Evolutionary conservation across 192 early-diverging fungal genomes (phyloP), one percentile per base, ranked within the genome.

Genomic region (Coemansia erecta): DNA sequence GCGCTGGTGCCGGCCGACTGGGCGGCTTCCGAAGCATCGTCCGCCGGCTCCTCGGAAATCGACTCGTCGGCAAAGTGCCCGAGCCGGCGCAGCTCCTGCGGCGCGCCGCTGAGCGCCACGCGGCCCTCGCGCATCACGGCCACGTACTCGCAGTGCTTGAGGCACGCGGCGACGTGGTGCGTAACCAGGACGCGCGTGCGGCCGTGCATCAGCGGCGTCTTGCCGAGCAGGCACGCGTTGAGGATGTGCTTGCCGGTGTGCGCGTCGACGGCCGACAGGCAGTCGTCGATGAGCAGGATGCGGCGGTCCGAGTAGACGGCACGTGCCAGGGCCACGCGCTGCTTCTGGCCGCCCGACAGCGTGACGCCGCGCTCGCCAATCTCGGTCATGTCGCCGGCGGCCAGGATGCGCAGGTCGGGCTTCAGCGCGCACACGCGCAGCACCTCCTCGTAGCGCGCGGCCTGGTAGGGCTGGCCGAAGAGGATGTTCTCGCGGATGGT

Each of bases 241-340:
- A 91, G 87, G 26, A 99, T 78, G 59, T 92, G 90, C 46, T 87
- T 86, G 18, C 89, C 94, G 1, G 96, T 98, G 48, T 94, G 94
- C 3, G 93, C 87, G 68, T 99, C 97, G 0, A 98, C 96, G 22
- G 97, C 97, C 19, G 90, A 92, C 43, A 97, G 78, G 68, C 89
- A 91, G 70, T 95, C 95, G 70, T 97, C 94, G 56, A 94, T 71
- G 3, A 95, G 70, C 39, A 95, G 63, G 23, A 85, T 82, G 11
- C 65, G 73, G 21, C 87, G 83, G 26, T 72, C 55, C 19, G 82
- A 85, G 72, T 95, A 98, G 9, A 95, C 77, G 8, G 94, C 93
- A 26, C 95, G 83, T 26, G 93, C 94, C 47, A 97, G 81, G 1
- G 92, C 74, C 31, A 98, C 85, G 26, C 94, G 78, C 56, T 89